Conservation (phyloP, 768 basidiomycete genomes). For the Lactarius akahatsu region DNA sequence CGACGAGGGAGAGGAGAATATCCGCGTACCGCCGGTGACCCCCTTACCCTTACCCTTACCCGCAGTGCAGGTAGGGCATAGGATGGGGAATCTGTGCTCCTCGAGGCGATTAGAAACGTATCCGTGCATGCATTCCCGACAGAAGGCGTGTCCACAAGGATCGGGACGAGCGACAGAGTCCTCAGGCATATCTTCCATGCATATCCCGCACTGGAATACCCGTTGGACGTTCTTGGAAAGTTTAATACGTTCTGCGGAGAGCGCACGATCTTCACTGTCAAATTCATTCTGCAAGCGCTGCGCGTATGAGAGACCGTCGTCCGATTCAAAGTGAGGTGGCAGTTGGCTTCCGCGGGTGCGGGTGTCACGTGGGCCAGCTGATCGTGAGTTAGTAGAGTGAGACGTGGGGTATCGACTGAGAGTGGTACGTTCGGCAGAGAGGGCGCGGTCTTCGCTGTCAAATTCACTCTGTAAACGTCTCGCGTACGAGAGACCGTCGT, state of each 20-base stretch:
- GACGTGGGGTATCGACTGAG: background rate
- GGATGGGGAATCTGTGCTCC: slow-evolving; percentile 56
- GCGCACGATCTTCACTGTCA: slow-evolving; percentile 42
- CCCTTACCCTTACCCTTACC: slow-evolving; percentile 28
- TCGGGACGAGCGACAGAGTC: slow-evolving; percentile 45
- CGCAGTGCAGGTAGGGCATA: slow-evolving; percentile 56
- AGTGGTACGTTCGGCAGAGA: slow-evolving; percentile 37
- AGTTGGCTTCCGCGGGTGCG: background rate
- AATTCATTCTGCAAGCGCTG: slow-evolving; percentile 39
- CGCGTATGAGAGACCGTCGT: slow-evolving; percentile 31
- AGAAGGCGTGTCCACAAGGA: slow-evolving; percentile 52
- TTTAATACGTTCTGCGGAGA: slow-evolving; percentile 38
- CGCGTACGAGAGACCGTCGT: slow-evolving; percentile 32
- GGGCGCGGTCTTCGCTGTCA: slow-evolving; percentile 42
- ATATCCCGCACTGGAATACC: slow-evolving; percentile 54
- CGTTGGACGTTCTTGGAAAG: slow-evolving; percentile 36
- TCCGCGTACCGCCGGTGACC: slow-evolving; percentile 38
- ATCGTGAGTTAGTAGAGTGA: too few species aligned
- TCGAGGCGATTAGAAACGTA: slow-evolving; percentile 48
- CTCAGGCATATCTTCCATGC: slow-evolving; percentile 49
- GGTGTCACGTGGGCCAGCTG: background rate
- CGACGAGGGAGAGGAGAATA: background rate
- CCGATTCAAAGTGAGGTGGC: slow-evolving; percentile 21
- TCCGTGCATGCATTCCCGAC: slow-evolving; percentile 49
- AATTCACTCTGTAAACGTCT: slow-evolving; percentile 39